phyloP scores from a whole-genome alignment of 1,284 basidiomycete species.

The Heterobasidion parviporum region DNA sequence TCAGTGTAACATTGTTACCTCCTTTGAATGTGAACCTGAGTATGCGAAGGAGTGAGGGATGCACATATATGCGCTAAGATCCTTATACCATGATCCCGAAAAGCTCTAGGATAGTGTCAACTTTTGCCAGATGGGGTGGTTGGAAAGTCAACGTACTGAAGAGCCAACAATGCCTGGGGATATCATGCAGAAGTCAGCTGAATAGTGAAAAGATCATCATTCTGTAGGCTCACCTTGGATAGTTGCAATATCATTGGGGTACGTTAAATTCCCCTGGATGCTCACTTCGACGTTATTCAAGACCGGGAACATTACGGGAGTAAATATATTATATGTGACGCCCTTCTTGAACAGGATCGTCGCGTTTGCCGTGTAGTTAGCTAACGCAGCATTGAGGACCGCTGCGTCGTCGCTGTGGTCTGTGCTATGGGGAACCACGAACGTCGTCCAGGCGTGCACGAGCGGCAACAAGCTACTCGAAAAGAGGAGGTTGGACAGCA shows the following conservation, averaged over 20 bases:
- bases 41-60: neutral
- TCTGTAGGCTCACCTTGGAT: constrained; percentile 35
- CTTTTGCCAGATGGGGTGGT: neutral
- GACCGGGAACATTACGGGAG: constrained; percentile 45
- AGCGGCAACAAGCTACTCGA: neutral
- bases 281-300: constrained; percentile 49
- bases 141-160: constrained; percentile 25
- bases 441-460: constrained; percentile 35
- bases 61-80: neutral
- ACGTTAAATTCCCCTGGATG: constrained; percentile 52
- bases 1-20: constrained; percentile 49
- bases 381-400: constrained; percentile 31
- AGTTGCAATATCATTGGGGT: constrained; percentile 42
- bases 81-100: constrained; percentile 36
- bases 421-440: constrained; percentile 38
- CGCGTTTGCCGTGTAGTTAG: constrained; percentile 33
- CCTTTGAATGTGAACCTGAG: constrained; percentile 42
- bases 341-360: constrained; percentile 51
- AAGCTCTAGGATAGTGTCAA: constrained; percentile 24
- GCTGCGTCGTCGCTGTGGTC: constrained; percentile 44
- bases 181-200: neutral
- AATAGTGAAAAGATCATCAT: neutral
- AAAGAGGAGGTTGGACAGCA: neutral
- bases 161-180: constrained; percentile 13
- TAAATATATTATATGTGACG: constrained; percentile 50